Base-by-base conservation (phyloP, 2,329 filamentous ascomycete species). In the Calonectria ilicicola region DNA sequence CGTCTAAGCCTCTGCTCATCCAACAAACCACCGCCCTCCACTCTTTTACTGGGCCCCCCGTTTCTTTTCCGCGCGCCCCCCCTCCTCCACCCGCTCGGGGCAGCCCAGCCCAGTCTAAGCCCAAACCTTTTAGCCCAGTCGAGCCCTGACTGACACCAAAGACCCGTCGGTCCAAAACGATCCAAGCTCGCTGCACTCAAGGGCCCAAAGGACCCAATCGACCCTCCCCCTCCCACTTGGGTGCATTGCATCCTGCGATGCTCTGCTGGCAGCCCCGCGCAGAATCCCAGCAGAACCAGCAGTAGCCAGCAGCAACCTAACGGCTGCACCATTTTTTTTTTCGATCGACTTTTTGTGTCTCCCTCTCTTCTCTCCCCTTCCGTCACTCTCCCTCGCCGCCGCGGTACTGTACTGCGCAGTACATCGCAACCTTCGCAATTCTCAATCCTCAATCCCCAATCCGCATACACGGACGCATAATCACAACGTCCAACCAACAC, bases 161-260 rank as follows among this genome's bases (percentile, higher is more conserved):
- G 60, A 63, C 29, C 62, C 65, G 42, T 46, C 62, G 65, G 42
- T 65, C 35, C 63, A 46, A 67, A 66, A 67, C 44, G 29, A 58
- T 63, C 63, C 38, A 65, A 63, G 40, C 53, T 62, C 29, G 51
- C 65, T 62, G 27, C 65, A 32, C 40, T 19, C 27, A 32, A 75
- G 51, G 69, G 69, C 73, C 77, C 70, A 70, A 69, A 72, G 72
- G 72, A 69, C 72, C 72, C 70, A 73, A 72, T 74, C 72, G 66
- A 76, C 70, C 66, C 66, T 69, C 72, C 72, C 74, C 73, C 76
- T 72, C 72, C 74, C 62, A 72, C 72, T 77, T 81, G 77, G 77
- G 77, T 75, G 79, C 79, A 80, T 80, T 80, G 79, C 79, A 80
- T 81, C 73, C 79, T 81, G 77, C 76, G 76, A 80, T 80, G 79